Percentiles rank a stretch among this genome's conserved stretches.
These are phyloP conservation scores for Kuraishia capsulata DNA, from an alignment of 805 yeast species.

Conservation along the genomic window DNA sequence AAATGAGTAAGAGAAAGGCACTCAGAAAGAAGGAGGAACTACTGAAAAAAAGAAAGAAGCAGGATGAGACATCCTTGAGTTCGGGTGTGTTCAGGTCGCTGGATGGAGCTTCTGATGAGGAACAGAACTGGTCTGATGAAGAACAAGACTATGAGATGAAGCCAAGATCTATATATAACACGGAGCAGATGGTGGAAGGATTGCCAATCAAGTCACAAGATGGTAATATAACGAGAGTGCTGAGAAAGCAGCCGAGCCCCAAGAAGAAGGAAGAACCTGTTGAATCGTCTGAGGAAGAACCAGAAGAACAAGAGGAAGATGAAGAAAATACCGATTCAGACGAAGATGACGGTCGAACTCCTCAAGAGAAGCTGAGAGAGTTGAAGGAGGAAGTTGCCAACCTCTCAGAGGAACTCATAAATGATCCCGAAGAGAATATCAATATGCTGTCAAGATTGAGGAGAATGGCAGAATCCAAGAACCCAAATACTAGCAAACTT, in stretches of 20 bases:
- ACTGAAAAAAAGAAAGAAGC: slow-evolving; percentile 26
- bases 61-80: slow-evolving; percentile 31
- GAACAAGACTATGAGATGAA: slow-evolving; percentile 72
- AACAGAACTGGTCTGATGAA: slow-evolving; percentile 58
- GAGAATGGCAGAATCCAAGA: slow-evolving; percentile 60
- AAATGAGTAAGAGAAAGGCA: slow-evolving; percentile 28
- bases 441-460: slow-evolving; percentile 55
- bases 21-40: slow-evolving; percentile 23
- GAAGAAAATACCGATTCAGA: slow-evolving; percentile 8
- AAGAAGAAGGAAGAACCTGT: slow-evolving; percentile 8
- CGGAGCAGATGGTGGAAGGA: slow-evolving; percentile 45
- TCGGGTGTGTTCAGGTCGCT: slow-evolving; percentile 23
- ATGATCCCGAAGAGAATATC: slow-evolving; percentile 84
- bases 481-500: slow-evolving; percentile 57
- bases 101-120: slow-evolving; percentile 13
- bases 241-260: slow-evolving; percentile 20
- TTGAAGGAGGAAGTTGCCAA: slow-evolving; percentile 81
- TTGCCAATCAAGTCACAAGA: slow-evolving; percentile 71
- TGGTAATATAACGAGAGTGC: slow-evolving; percentile 67
- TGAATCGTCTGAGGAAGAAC: slow-evolving; percentile 9
- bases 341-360: slow-evolving; percentile 31
- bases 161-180: slow-evolving; percentile 49
- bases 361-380: slow-evolving; percentile 44
- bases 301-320: slow-evolving; percentile 9
- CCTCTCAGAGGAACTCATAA: slow-evolving; percentile 66